Percentiles rank a stretch among this genome's conserved stretches.
Conservation (phyloP, 139 green algal species). For the Penium margaritaceum region DNA sequence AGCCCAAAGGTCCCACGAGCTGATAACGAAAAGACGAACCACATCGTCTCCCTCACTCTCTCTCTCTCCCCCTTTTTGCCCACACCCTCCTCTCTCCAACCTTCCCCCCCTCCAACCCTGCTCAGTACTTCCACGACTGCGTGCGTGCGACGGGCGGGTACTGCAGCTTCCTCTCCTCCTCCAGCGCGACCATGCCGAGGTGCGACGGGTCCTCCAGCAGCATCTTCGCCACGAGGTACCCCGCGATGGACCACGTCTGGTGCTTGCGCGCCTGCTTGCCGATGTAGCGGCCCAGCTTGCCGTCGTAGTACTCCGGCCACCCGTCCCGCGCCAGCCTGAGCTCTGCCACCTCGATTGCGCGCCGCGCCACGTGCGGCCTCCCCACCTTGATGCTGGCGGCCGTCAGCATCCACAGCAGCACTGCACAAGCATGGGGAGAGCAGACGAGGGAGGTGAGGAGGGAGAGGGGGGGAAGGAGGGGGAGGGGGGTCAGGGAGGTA, state of each 20-base stretch:
- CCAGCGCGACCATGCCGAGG: slow-evolving; percentile 23
- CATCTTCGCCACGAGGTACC: slow-evolving; percentile 46
- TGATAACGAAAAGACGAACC: no score
- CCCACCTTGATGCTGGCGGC: slow-evolving; percentile 36
- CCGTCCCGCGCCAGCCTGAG: slow-evolving; percentile 20
- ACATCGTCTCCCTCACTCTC: no score
- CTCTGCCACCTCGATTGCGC: slow-evolving; percentile 37
- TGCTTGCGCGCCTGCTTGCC: slow-evolving; percentile 42
- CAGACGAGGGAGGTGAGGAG: no score
- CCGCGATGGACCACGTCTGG: slow-evolving; percentile 45
- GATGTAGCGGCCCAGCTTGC: slow-evolving; percentile 36
- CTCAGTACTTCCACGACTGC: slow-evolving; percentile 33
- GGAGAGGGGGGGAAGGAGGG: no score
- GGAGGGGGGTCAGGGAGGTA: no score
- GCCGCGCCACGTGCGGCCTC: slow-evolving; percentile 23
- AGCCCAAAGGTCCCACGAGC: no score
- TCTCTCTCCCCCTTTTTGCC: no score
- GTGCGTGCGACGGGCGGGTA: slow-evolving; percentile 20
- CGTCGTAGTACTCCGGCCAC: slow-evolving; percentile 49
- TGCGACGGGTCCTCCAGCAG: slow-evolving; percentile 45
- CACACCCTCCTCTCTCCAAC: no score
- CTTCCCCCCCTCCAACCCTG: background rate
- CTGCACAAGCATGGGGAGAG: no score
- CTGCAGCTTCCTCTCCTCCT: slow-evolving; percentile 40
- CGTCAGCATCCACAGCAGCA: slow-evolving; percentile 44